phyloP scores from a whole-genome alignment of 176 grass and related monocot genomes.

The Hordeum marinum region DNA sequence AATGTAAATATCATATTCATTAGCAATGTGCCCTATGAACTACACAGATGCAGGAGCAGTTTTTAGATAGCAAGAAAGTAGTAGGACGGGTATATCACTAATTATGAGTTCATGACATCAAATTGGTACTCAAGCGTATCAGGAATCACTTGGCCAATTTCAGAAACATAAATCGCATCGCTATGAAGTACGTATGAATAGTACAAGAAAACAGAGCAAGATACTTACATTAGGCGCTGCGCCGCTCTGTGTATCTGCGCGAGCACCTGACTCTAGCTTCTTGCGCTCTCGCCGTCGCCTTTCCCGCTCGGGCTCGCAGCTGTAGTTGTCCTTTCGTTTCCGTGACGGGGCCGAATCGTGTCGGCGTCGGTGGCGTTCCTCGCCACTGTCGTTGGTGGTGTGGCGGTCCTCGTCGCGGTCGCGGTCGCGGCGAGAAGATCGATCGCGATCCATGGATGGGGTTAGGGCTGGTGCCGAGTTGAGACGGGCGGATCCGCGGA shows the following conservation, averaged over 20 bases:
- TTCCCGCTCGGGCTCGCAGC: too few relatives aligned
- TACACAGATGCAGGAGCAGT: not conserved
- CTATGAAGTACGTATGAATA: not conserved
- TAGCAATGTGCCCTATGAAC: not conserved
- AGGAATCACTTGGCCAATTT: not conserved
- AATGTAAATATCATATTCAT: too few relatives aligned
- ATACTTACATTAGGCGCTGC: too few relatives aligned
- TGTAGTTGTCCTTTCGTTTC: too few relatives aligned
- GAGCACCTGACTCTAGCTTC: too few relatives aligned
- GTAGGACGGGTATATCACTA: not conserved
- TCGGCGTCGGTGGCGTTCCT: slow-evolving; percentile 28
- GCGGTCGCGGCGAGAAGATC: too few relatives aligned
- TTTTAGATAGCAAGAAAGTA: not conserved
- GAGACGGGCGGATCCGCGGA: not conserved
- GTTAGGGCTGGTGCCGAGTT: slow-evolving; percentile 26
- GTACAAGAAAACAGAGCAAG: too few relatives aligned
- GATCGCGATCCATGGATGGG: slow-evolving; percentile 52
- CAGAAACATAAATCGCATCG: not conserved
- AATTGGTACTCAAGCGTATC: not conserved
- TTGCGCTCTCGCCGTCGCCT: too few relatives aligned
- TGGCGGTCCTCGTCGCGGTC: slow-evolving; percentile 31
- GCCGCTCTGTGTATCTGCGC: too few relatives aligned
- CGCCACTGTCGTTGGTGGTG: slow-evolving; percentile 30
- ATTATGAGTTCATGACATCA: not conserved
- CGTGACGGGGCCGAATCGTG: too few relatives aligned